These are phyloP conservation scores for Hypoxylon lenormandii DNA, from an alignment of 495 filamentous ascomycete genomes.

Conservation along the genomic window DNA sequence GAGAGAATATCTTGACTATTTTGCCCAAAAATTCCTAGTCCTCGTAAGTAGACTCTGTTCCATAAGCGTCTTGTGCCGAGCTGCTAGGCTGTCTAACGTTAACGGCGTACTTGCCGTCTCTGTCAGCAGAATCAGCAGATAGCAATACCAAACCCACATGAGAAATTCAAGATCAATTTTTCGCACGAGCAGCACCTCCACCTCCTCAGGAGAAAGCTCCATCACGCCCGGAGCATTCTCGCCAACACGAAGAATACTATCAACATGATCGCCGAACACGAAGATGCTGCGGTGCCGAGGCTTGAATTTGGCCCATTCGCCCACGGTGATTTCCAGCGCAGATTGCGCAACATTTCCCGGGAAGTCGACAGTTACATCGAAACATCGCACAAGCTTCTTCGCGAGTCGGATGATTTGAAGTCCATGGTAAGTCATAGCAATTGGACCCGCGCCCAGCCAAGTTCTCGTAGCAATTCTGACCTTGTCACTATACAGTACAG, in stretches of 20 bases:
- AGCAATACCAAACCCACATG: conserved; percentile 17
- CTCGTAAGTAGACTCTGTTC: conserved; percentile 9
- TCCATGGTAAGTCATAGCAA: conserved; percentile 13
- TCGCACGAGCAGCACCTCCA: conserved; percentile 13
- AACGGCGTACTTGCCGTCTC: background rate
- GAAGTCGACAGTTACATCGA: conserved; percentile 12
- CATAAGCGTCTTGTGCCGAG: background rate
- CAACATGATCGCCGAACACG: conserved; percentile 8
- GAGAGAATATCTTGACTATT: conserved; percentile 22
- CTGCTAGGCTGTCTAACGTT: background rate
- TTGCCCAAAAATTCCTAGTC: conserved; percentile 8
- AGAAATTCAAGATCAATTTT: conserved; percentile 13
- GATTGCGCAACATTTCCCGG: conserved; percentile 6
- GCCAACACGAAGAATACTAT: conserved; percentile 9
- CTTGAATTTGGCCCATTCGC: background rate
- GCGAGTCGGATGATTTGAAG: conserved; percentile 10
- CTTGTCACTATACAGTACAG: conserved; percentile 1
- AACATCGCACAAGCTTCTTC: conserved; percentile 11
- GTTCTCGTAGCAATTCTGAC: conserved; percentile 9
- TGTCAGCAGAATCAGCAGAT: conserved; percentile 16
- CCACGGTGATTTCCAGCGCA: conserved; percentile 9
- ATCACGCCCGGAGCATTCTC: conserved; percentile 10
- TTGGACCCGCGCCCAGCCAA: background rate
- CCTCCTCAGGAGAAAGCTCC: background rate
- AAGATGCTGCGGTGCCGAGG: background rate